Base-by-base conservation (phyloP, 352 stramenopile genomes). In the Halophytophthora batemanensis region DNA sequence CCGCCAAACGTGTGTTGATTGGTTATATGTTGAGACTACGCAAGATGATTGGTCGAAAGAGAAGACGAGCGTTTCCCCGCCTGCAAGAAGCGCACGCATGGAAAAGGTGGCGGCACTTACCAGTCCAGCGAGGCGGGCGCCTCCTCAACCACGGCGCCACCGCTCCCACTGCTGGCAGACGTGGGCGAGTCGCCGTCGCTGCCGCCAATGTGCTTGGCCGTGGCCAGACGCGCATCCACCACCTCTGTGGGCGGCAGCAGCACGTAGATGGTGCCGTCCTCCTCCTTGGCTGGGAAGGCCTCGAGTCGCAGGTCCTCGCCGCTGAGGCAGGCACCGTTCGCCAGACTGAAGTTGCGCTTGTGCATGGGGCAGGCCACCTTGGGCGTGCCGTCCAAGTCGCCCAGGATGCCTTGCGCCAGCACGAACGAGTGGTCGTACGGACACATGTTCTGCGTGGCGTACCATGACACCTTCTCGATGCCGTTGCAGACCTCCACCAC, bases 391-490 rank as follows among this genome's bases (percentile, higher is more conserved):
- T 77, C 69, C 14, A 70, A 74, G 54, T 93, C 87, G 14, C 88
- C 88, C 21, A 96, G 75, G 52, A 97, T 92, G 37, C 90, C 90
- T 61, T 96, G 86, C 5, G 88, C 91, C 31, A 97, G 61, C n/a
- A 97, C 87, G 65, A 97, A 96, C 11, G 90, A 84, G 65, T 95
- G 77, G 44, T 97, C 93, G 69, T 95, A 82, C 6, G 89, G 87
- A 53, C 88, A 98, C 82, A 98, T 95, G 59, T 98, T 97, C 68
- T 98, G 91, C 42, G 87, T 96, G 50, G 82, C 88, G 55, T 90
- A 96, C 86, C 85, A 96, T 61, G 88, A 84, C 21, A 84, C 69
- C 18, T 73, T 70, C 36, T 73, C 78, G 63, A 83, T 76, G 35
- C 72, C 72, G 41, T 83, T 78, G 56, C 58, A 78, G 56, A 71